Evolutionary conservation across 129 eudicot genomes (phyloP), one percentile per base, ranked within the genome.

Genomic region (Escallonia rubra): DNA sequence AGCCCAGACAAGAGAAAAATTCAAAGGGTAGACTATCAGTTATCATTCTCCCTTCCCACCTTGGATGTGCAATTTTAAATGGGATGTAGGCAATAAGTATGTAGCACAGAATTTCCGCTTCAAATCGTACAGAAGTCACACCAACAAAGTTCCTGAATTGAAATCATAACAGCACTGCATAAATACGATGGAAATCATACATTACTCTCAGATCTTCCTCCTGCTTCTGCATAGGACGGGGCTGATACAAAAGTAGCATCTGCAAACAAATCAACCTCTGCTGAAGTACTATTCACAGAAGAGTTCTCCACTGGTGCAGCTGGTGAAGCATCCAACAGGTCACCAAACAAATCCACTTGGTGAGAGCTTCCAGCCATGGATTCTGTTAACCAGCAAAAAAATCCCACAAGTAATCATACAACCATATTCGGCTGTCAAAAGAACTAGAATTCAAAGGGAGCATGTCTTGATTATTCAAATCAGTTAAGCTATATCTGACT

Each of bases 181-280:
- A 52, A 52, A 52, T 0, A 60, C n/a, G 61, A 49, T 51, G 46
- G 38, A 42, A 16, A 44, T 9, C 58, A 69, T 44, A 94, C 91
- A 88, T 82, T 80, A 72, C 82, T 70, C 41, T 38, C 71, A 57
- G 86, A 69, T 67, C 51, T 67, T 57, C 68, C 84, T 53, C 71
- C 83, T 23, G 78, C 39, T 77, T 81, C 74, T 41, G 63, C 74
- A 69, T 75, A 68, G 57, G 98, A 72, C 50, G 91, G 70, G 14
- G 96, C 96, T 63, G 99, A 90, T 68, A 94, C 99, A 79, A 89
- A 94, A 78, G 65, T 74, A 15, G 97, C 96, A 81, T 90, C 99
- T 45, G 99, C 99, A 73, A 94, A 94, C 80, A 94, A 82, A 79
- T 94, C 97, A 70, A 82, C 95, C 60, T 82, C 97, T 74, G 90